Evolutionary conservation across 257 asterid genomes (phyloP), one percentile per base, ranked within the genome.

Genomic region (Schizonepeta tenuifolia): DNA sequence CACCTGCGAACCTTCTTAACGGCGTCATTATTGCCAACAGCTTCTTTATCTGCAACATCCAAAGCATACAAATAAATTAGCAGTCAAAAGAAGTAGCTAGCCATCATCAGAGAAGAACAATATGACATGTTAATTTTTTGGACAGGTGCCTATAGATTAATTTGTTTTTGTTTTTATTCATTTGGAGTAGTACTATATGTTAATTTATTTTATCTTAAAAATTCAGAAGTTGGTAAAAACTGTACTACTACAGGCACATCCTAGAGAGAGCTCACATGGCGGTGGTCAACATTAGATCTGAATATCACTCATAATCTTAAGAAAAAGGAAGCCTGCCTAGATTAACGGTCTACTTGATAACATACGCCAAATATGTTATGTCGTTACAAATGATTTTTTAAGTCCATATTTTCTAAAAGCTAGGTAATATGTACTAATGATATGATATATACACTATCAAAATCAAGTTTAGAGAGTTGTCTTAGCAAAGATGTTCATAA

Each of bases 1-100:
- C 90, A 87, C 75, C 86, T 75, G 21, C 97, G 90, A 58, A 76
- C 87, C 85, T 85, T 90, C 85, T 93, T 93, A 24, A 41, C 78
- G 22, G 77, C n/a, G 49, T 86, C 96, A 84, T 76, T 81, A 81
- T 77, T 77, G 75, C 75, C 81, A 65, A 68, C 80, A 28, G 72
- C 75, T 78, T 75, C 84, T 75, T 85, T 76, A 69, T 83, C 98
- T 90, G 90, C 35, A 75, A 77, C 9, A 46, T 51, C 26, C 41
- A 44, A 33, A 79, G 26, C 46, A 63, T 57, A 38, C 67, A 67
- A 22, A 35, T 41, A 67, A 22, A 35, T 41, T 62, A 44, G 70
- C 62, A 36, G 57, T 9, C 38, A 17, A 9, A 24, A 56, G 21
- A 44, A 5, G 60, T 22, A 46, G 55, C n/a, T 1, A 5, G 14